Base-by-base conservation (phyloP, 2,329 filamentous ascomycete species). In the Emericellopsis atlantica region DNA sequence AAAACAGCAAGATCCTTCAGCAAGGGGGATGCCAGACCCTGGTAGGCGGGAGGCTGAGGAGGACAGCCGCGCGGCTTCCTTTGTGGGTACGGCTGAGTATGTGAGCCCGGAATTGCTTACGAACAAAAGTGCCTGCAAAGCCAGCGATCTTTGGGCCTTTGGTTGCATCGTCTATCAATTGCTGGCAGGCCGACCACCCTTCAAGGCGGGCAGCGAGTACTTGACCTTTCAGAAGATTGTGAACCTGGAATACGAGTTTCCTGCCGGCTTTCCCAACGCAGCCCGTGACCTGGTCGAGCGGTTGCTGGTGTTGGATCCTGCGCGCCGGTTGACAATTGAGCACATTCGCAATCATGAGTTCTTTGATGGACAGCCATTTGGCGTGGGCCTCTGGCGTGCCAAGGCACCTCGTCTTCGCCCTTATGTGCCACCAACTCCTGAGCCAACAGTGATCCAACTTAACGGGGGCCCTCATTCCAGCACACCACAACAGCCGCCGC, bases 181-280 rank as follows among this genome's bases (percentile, higher is more conserved):
- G 22, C 69, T 98, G 29, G 84, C 85, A n/a, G 92, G 92, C n/a
- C 73, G 92, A 45, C 92, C 92, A 6, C 92, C 92, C 0, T 98
- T 98, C 69, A 98, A 98, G 59, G 92, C 84, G 33, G 84, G 74
- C 12, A 95, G 94, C 50, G 92, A 98, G 57, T 98, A 96, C 54
- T 73, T 92, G 55, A 98, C 92, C 0, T 98, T 98, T 56, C 92
- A 98, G 59, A 98, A 96, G 62, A 98, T 98, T 55, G 86, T 98
- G 40, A 82, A 76, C 26, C 70, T 98, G 35, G 90, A 98, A 41
- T 98, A 96, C 56, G 83, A 90, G 36, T 98, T 96, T 48, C 92
- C 92, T 0, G 64, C 76, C 23, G 88, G 87, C 2, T 98, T 98
- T 51, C 92, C 92, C 2, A 68, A 80, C 5, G 76, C 87, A 2